A percentile compares a stretch with the other conserved stretches of the same genome.
Conservation (phyloP, 2,329 filamentous ascomycete species). For the Davidsoniella australis region DNA sequence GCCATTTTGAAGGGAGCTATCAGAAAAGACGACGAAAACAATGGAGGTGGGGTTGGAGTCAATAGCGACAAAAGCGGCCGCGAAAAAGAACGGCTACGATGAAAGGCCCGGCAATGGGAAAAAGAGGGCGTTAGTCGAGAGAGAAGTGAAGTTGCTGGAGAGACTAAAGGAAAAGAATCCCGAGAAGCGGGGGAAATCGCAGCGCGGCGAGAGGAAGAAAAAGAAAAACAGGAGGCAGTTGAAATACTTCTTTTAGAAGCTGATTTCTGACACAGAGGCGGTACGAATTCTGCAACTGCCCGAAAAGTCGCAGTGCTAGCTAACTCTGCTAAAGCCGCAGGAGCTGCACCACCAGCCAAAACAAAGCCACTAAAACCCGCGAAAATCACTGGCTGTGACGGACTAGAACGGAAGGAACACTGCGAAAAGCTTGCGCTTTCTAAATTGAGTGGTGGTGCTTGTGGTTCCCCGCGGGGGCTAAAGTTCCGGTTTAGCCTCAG, state of each 20-base stretch:
- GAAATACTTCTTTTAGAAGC: no score
- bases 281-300: no score
- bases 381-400: not conserved
- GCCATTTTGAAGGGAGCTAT: conserved; percentile 38
- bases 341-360: not conserved
- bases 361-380: not conserved
- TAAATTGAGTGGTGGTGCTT: not conserved
- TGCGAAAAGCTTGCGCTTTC: conserved; percentile 7
- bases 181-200: no score
- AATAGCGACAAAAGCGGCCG: not conserved
- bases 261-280: no score
- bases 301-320: no score
- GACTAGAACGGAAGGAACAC: conserved; percentile 9
- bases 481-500: no score
- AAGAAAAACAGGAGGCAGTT: not conserved
- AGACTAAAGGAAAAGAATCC: not conserved
- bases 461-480: no score
- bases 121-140: not conserved
- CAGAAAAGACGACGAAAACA: no score
- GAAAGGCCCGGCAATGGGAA: not conserved
- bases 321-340: not conserved
- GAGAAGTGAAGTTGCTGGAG: not conserved
- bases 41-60: not conserved
- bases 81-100: conserved; percentile 3
- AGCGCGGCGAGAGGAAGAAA: conserved; percentile 1